Evolutionary conservation across 306 rosid species (phyloP), one percentile per base, ranked within the genome.

Genomic region (Comarum palustre): DNA sequence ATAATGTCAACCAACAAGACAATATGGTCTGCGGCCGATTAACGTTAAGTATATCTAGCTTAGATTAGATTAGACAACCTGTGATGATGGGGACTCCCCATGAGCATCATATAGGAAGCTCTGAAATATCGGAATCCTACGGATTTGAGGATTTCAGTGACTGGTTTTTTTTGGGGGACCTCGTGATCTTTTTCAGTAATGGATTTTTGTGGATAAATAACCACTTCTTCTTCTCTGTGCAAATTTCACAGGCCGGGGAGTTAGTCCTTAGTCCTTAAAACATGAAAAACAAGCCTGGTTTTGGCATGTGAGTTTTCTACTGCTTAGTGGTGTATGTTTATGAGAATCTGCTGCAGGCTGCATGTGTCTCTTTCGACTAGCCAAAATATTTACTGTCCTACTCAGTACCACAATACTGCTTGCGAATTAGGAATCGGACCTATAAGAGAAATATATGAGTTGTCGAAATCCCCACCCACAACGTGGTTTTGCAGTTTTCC

Each of bases 101-200:
- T 29, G 46, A 48, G 82, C 63, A 27, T 42, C 27, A 78, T 16
- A 15, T 31, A 20, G 31, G 25, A 2, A 45, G 20, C 22, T 52
- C n/a, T 15, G 39, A 59, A 27, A 34, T 16, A 39, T 4, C 29
- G 48, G 29, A 66, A 61, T 75, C 62, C 61, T 36, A 62, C 24
- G 79, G 66, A 0, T 51, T 79, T 45, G 72, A 42, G 79, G 66
- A 0, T 51, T 79, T 45, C 75, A 42, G 50, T 5, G n/a, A 58
- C 6, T 25, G 38, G 64, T 24, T 25, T 25, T 58, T 15, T 59
- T 38, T 14, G 39, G 74, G 74, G 64, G 48, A 51, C 51, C 74
- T 36, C 51, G 62, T 11, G 38, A 14, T 60, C 51, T 41, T 68
- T 47, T 69, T 60, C 5, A 60, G 64, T 36, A 5, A 19, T 59